Evolutionary conservation across 1,139 yeast species (phyloP).

Genomic region (Pichia sp.): DNA sequence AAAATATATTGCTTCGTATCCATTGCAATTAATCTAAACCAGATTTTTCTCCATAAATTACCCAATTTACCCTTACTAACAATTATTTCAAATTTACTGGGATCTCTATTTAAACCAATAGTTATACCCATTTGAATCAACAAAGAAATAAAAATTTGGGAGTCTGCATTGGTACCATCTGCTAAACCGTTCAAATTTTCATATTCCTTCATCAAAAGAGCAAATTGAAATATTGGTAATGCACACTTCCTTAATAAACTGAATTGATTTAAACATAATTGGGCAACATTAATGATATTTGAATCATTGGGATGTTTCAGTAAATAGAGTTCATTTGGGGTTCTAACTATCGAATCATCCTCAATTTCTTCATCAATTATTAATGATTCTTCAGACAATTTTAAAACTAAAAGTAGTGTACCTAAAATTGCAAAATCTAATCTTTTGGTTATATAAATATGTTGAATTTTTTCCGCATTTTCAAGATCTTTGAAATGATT

Average conservation of each 20-base stretch:
- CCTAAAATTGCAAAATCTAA: background rate
- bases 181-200: constrained; percentile 38
- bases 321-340: constrained; percentile 38
- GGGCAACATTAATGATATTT: constrained; percentile 43
- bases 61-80: constrained; percentile 25
- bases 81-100: constrained; percentile 29
- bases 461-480: background rate
- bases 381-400: no score
- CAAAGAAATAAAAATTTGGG: constrained; percentile 39
- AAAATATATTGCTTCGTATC: constrained; percentile 35
- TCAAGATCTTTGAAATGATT: background rate
- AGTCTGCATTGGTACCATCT: constrained; percentile 36
- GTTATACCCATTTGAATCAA: constrained; percentile 44
- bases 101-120: constrained; percentile 50
- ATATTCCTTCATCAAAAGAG: constrained; percentile 40
- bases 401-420: background rate
- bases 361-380: constrained; percentile 20
- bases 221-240: constrained; percentile 45
- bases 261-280: constrained; percentile 48
- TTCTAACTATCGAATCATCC: constrained; percentile 19
- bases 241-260: constrained; percentile 42
- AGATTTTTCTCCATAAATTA: constrained; percentile 44
- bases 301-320: constrained; percentile 43
- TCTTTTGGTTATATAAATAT: background rate
- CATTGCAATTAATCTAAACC: constrained; percentile 40